Percentiles rank a stretch among this genome's conserved stretches.
Conservation (phyloP, 1,284 basidiomycete species). For the Golubevia sp. region DNA sequence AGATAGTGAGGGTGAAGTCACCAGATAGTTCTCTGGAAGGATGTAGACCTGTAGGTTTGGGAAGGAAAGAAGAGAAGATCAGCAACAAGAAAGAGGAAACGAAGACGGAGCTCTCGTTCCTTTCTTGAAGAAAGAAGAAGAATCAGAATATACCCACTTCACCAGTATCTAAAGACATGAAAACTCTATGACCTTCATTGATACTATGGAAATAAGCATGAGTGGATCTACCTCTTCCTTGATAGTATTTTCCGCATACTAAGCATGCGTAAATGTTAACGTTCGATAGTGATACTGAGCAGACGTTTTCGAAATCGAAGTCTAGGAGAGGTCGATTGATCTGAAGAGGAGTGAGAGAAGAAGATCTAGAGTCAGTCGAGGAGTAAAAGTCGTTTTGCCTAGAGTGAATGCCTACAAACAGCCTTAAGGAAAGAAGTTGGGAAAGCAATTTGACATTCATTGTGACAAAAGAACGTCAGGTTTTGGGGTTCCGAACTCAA, state of each 20-base stretch:
- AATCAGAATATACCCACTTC: constrained; percentile 69
- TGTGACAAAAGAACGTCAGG: no score
- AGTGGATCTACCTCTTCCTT: constrained; percentile 88
- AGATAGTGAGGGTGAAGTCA: constrained; percentile 90
- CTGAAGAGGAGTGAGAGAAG: constrained; percentile 8
- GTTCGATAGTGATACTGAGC: constrained; percentile 92
- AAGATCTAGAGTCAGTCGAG: not conserved
- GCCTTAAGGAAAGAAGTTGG: no score
- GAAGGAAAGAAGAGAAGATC: not conserved
- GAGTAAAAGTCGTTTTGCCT: not conserved
- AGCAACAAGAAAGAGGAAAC: constrained; percentile 15
- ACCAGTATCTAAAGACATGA: constrained; percentile 89
- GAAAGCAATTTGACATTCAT: no score
- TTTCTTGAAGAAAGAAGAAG: constrained; percentile 2
- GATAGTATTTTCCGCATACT: constrained; percentile 98
- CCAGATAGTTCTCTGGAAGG: constrained; percentile 94
- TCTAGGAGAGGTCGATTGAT: constrained; percentile 70
- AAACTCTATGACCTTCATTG: constrained; percentile 96
- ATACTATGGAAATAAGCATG: constrained; percentile 97
- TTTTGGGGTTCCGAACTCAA: no score
- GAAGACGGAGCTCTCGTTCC: constrained; percentile 10
- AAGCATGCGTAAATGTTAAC: constrained; percentile 98
- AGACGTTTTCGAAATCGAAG: constrained; percentile 99
- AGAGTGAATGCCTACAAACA: not conserved
- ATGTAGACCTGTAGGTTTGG: constrained; percentile 77